Evolutionary conservation across 805 yeast genomes (phyloP), one percentile per base, ranked within the genome.

Genomic region (Candida germanica): DNA sequence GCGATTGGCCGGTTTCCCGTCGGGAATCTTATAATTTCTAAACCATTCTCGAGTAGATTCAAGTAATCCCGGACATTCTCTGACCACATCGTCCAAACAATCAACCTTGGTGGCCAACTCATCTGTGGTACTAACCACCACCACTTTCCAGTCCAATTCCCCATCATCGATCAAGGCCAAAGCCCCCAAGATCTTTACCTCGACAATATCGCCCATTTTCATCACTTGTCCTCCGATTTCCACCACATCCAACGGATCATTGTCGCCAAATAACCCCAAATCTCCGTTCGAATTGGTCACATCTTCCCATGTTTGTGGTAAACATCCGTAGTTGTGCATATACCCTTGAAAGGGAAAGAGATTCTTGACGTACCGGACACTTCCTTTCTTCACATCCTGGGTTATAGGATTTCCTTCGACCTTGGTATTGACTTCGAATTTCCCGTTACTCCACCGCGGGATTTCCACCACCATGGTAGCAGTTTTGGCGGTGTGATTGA

Each of bases 11-110:
- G 96, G 95, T 76, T 93, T 93, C 44, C 98, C 98, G 63, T 91
- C 98, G 37, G 98, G 97, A 51, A 88, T 77, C 69, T 93, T 93
- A 80, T 93, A 93, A 66, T 89, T 88, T 64, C 94, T 84, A 80
- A 93, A 93, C 98, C 98, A 93, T 68, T 86, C 95, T 64, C 88
- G 82, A 40, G 98, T 93, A 48, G 95, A 84, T 61, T 95, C 85
- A 58, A 93, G 71, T 41, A 93, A 73, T 37, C 96, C 96, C 42
- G 98, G 98, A 64, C 89, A 80, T 60, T 83, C 81, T 55, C 75
- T 77, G 64, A 78, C 88, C 46, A 93, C 95, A 55, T 93, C 97
- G 65, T 85, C 91, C 51, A 93, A 80, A 63, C 88, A 96, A 59
- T 83, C 77, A 54, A 93, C 70, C 68, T 88, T 83, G 41, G 83